Percentiles rank a stretch among this genome's conserved stretches.
These are phyloP conservation scores for Cryphonectria parasitica DNA, from an alignment of 2,329 filamentous ascomycete species.

Conservation along the genomic window DNA sequence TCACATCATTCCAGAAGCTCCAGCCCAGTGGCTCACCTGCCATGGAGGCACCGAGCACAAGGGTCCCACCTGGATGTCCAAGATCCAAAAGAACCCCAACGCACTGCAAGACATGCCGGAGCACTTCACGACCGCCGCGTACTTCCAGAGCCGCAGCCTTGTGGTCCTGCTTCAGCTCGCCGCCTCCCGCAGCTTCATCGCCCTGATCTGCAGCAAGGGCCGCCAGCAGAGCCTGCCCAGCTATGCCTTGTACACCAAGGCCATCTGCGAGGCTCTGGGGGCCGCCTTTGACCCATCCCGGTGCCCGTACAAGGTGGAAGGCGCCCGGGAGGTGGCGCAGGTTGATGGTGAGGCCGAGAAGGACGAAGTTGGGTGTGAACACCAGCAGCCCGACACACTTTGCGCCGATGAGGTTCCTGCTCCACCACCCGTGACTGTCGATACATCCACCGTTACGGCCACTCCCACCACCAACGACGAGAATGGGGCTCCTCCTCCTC, in stretches of 20 bases:
- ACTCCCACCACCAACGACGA: neutral
- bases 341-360: neutral
- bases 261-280: neutral
- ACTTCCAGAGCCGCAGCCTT: slow-evolving; percentile 6
- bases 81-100: neutral
- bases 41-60: neutral
- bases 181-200: neutral
- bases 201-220: slow-evolving; percentile 10
- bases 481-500: too few relatives aligned
- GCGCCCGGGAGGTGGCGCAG: neutral
- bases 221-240: neutral
- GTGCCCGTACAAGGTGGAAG: neutral
- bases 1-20: neutral
- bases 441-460: too few relatives aligned
- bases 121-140: neutral
- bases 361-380: neutral
- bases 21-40: neutral
- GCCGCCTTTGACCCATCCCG: neutral
- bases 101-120: neutral
- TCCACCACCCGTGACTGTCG: neutral
- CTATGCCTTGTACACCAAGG: neutral
- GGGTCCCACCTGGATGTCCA: neutral
- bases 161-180: neutral
- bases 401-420: neutral
- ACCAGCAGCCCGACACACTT: neutral